Evolutionary conservation across 208 protist genomes (phyloP), one percentile per base, ranked within the genome.

Genomic region (Wallacemonas sp.): DNA sequence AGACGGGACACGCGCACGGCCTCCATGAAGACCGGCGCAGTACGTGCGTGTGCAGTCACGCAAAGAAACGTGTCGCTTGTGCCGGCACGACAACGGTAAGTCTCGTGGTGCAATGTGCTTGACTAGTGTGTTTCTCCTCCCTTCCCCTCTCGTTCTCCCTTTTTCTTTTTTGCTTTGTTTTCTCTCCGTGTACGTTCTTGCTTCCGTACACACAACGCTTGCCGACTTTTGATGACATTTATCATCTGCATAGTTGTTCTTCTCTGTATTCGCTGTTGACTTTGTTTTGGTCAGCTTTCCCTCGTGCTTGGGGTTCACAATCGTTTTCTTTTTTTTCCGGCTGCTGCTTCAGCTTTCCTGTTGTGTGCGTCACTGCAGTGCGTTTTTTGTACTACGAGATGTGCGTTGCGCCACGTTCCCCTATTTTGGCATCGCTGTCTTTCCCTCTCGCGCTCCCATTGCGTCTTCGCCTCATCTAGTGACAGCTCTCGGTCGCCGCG

Each of bases 401-500:
- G n/a, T n/a, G n/a, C n/a, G n/a, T n/a, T n/a, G n/a, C n/a, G n/a
- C 12, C 27, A 68, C 29, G 36, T 68, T 32, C 29, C 48, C 37
- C 19, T 61, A 26, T 59, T 60, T 57, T 32, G 13, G 15, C 27
- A n/a, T 13, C 27, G 37, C 34, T 41, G 22, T 33, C 27, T 19
- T 45, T 22, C 12, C 3, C 48, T 15, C 33, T 27, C 5, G 42
- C 19, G 42, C 42, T 19, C 17, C 41, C 10, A 46, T 26, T 8
- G 15, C 15, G 10, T 19, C 9, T 46, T 46, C 15, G 26, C n/a
- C n/a, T n/a, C n/a, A n/a, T n/a, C n/a, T n/a, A n/a, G n/a, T n/a
- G n/a, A n/a, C n/a, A n/a, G n/a, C n/a, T n/a, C n/a, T n/a, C n/a
- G n/a, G n/a, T n/a, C n/a, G n/a, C n/a, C n/a, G n/a, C n/a, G n/a